Evolutionary conservation across 2,329 filamentous ascomycete species (phyloP).

Genomic region (Ilyonectria robusta): DNA sequence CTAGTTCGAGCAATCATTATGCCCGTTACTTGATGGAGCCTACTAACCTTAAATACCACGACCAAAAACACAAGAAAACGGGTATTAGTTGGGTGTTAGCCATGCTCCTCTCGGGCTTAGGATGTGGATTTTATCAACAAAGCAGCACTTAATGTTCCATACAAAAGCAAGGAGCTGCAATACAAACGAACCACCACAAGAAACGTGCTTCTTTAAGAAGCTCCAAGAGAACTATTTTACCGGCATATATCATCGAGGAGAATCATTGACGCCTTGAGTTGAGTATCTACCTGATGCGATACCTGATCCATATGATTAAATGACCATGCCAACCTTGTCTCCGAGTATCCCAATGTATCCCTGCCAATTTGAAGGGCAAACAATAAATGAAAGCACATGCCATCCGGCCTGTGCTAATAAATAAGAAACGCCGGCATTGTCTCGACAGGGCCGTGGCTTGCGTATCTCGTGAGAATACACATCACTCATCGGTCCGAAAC

Average conservation of each 20-base stretch:
- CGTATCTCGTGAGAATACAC: conserved; percentile 37
- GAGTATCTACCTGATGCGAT: conserved; percentile 23
- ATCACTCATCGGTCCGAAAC: conserved; percentile 30
- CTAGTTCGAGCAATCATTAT: no score
- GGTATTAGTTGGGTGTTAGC: no score
- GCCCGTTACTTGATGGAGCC: no score
- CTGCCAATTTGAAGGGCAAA: conserved; percentile 31
- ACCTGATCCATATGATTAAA: conserved; percentile 21
- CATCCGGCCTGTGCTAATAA: conserved; percentile 27
- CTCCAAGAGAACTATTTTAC: no score
- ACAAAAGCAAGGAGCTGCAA: no score
- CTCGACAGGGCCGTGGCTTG: conserved; percentile 31
- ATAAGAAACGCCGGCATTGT: conserved; percentile 36
- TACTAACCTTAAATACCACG: no score
- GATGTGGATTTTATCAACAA: no score
- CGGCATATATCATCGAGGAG: not conserved
- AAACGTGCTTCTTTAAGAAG: no score
- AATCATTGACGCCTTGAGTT: conserved; percentile 27
- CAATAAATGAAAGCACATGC: conserved; percentile 25
- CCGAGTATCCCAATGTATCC: conserved; percentile 28
- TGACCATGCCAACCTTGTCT: conserved; percentile 5
- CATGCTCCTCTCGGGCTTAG: no score
- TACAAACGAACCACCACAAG: no score
- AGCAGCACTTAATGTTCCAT: no score
- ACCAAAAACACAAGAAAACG: no score